Percentiles rank a stretch among this genome's conserved stretches.
Evolutionary conservation across 257 asterid species (phyloP).

Genomic region (Galeopsis tetrahit): DNA sequence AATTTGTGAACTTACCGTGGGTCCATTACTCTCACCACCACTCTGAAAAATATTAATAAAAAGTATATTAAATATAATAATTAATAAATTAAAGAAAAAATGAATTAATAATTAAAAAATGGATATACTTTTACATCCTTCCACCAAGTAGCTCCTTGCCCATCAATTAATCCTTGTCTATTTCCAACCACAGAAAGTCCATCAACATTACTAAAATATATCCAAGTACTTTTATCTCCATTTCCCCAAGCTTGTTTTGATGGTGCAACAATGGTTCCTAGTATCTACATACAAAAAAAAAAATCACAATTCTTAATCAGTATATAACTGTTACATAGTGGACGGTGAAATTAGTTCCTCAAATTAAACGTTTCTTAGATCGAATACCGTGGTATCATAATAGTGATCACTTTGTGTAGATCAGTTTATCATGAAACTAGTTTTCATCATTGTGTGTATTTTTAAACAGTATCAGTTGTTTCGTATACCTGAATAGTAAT

Average conservation of each 20-base stretch:
- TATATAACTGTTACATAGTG: too few relatives aligned
- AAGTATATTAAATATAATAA: neutral
- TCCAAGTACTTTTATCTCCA: neutral
- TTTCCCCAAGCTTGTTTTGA: constrained; percentile 26
- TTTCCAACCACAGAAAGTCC: constrained; percentile 27
- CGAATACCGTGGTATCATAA: too few relatives aligned
- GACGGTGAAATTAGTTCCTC: too few relatives aligned
- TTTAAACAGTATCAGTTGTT: too few relatives aligned
- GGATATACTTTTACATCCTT: neutral
- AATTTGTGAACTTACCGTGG: constrained; percentile 13
- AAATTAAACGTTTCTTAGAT: too few relatives aligned
- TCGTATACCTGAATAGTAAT: constrained; percentile 25
- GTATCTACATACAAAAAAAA: constrained; percentile 10
- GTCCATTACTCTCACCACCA: neutral
- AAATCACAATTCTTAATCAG: neutral
- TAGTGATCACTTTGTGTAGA: too few relatives aligned
- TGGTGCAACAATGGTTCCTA: constrained; percentile 29
- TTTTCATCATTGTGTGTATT: too few relatives aligned
- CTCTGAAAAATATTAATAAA: neutral
- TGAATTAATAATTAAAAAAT: neutral
- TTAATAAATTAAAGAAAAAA: neutral
- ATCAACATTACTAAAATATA: constrained; percentile 21
- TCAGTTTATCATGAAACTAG: too few relatives aligned
- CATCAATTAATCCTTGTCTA: constrained; percentile 25
- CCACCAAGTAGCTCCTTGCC: constrained; percentile 33